Base-by-base conservation (phyloP, 225 moss, liverwort and hornwort genomes). In the Straminergon stramineum region DNA sequence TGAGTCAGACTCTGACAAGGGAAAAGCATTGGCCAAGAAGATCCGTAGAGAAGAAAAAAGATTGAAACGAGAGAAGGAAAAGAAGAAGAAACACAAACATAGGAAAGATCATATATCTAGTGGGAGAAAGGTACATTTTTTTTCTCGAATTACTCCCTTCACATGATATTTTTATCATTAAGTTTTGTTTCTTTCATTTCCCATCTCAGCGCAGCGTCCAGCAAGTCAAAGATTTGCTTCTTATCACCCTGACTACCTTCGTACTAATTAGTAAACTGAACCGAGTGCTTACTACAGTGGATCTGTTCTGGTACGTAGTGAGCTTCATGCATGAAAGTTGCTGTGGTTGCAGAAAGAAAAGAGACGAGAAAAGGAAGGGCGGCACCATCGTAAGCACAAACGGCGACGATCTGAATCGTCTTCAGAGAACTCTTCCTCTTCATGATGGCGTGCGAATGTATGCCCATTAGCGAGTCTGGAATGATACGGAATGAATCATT, bases 11-110 rank as follows among this genome's bases (percentile, higher is more conserved):
- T 92, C 90, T 81, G 91, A 95, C 62, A 91, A 89, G 67, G 93
- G 65, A 51, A 93, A 92, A 86, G 90, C 90, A 58, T 63, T 93
- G 70, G 90, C 93, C 43, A 95, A 93, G 89, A 84, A 92, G 83
- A 92, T 93, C 83, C 94, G 91, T 45, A 90, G 87, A 86, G 94
- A 94, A 81, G 94, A 93, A 83, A 91, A 89, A 89, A 93, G 90
- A 81, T 76, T 92, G 17, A 91, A 93, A 85, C 92, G 91, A 83
- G 94, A 92, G 89, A 93, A 92, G 88, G 94, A 93, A 87, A 92
- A 93, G 81, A 90, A 85, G 89, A 94, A 89, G 88, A 95, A 92
- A 76, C 92, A 92, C 86, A 91, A 89, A 75, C 93, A 90, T 80
- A 91, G 89, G 62, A 93, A 88, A 86, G 88, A 91, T 62, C 81